Conservation (phyloP, 228 moss, liverwort and hornwort genomes). For the Sphagnum magellanicum region DNA sequence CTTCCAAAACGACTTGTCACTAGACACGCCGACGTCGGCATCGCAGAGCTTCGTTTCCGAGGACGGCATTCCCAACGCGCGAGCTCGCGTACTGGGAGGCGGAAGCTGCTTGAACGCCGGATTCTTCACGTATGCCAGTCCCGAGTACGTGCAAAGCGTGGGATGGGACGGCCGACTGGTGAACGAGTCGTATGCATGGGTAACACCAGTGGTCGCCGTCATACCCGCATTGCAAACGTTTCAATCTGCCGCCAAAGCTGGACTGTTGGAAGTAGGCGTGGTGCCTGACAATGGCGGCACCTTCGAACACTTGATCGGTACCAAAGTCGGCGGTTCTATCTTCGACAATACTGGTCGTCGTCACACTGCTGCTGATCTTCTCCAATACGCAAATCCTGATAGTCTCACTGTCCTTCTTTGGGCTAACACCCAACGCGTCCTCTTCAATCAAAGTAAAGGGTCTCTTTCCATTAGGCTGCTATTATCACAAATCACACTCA, state of each 20-base stretch:
- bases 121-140: slow-evolving; percentile 32
- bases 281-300: slow-evolving; percentile 41
- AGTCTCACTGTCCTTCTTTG: slow-evolving; percentile 47
- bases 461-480: too few relatives aligned
- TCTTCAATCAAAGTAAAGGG: slow-evolving; percentile 3
- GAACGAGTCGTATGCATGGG: slow-evolving; percentile 36
- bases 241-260: slow-evolving; percentile 31
- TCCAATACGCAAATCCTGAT: slow-evolving; percentile 25
- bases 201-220: slow-evolving; percentile 25
- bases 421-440: slow-evolving; percentile 37
- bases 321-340: slow-evolving; percentile 56
- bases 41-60: slow-evolving; percentile 41
- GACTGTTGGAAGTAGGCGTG: slow-evolving; percentile 45
- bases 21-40: slow-evolving; percentile 13
- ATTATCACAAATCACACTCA: too few relatives aligned
- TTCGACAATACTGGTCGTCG: slow-evolving; percentile 51
- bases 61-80: slow-evolving; percentile 44
- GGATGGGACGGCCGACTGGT: slow-evolving; percentile 18
- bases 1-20: slow-evolving; percentile 13
- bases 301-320: slow-evolving; percentile 54
- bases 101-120: slow-evolving; percentile 50
- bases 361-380: slow-evolving; percentile 57
- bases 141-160: slow-evolving; percentile 7
- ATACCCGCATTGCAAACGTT: slow-evolving; percentile 30
- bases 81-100: slow-evolving; percentile 53